Base-by-base conservation (phyloP, 345 rosid genomes). In the Microcos paniculata region DNA sequence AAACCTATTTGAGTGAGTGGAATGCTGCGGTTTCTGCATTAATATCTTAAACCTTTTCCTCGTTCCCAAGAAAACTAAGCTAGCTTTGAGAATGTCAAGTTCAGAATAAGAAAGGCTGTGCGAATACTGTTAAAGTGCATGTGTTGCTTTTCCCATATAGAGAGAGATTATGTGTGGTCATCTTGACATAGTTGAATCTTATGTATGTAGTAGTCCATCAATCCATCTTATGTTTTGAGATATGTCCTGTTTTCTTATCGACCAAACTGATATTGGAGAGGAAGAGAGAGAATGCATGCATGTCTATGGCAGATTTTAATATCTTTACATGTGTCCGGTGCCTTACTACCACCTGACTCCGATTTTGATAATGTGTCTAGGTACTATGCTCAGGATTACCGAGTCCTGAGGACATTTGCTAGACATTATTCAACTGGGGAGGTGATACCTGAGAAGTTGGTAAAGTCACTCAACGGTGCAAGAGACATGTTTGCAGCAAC, bases 401-500 rank as follows among this genome's bases (percentile, higher is more conserved):
- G 89, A 75, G 88, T 96, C 78, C 71, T 96, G 76, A 91, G 81
- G 83, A 91, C 83, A 80, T 96, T 93, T 84, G 96, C 98, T 52
- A 88, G 79, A 77, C 99, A 96, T 83, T 81, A 90, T 79, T 88
- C 96, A 64, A 89, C 94, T 15, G 96, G 94, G 64, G 98, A 92
- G 80, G 80, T 74, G 38, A 91, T 96, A 74, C 98, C 99, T 4
- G 93, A 93, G 86, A 87, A 89, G 76, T 79, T 96, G 84, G 97
- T 91, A 49, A 87, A 83, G 70, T 90, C 98, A 6, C 82, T 96
- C 86, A 97, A 87, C 77, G 90, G 83, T 76, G 97, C 98, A 52
- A 91, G 87, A 84, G 87, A 90, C 79, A 91, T 96, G 98, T 93
- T 96, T 83, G 90, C 93, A 0, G 98, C 99, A 23, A 96, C 99